phyloP scores from a whole-genome alignment of 805 yeast species.

The Wickerhamiella dianesei region DNA sequence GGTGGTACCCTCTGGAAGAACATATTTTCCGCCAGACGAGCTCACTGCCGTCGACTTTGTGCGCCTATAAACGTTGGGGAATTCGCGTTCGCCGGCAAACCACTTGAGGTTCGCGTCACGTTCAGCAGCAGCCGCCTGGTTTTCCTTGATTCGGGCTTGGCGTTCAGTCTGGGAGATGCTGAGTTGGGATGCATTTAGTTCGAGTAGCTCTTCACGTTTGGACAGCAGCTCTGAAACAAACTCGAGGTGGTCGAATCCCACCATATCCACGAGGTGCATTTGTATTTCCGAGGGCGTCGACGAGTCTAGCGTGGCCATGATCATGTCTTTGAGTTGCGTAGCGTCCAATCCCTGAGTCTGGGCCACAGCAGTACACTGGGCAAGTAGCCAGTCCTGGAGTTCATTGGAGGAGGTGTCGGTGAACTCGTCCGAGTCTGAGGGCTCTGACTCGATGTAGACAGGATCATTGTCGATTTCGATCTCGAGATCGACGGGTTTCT shows the following conservation, averaged over 20 bases:
- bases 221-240: constrained; percentile 51
- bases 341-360: constrained; percentile 6
- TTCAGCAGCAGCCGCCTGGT: constrained; percentile 11
- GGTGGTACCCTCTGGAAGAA: constrained; percentile 71
- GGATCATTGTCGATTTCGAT: constrained; percentile 15
- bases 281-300: constrained; percentile 46
- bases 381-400: constrained; percentile 9
- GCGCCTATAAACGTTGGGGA: constrained; percentile 78
- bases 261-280: constrained; percentile 55
- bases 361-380: constrained; percentile 5
- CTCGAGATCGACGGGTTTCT: constrained; percentile 1
- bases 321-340: constrained; percentile 5
- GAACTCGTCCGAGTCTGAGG: constrained; percentile 1
- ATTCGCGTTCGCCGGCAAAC: constrained; percentile 20
- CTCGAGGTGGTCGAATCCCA: constrained; percentile 81
- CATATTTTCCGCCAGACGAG: constrained; percentile 65
- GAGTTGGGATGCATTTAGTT: constrained; percentile 19
- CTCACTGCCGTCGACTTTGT: constrained; percentile 60
- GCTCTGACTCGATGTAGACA: constrained; percentile 1
- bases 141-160: constrained; percentile 12
- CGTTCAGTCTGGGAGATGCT: constrained; percentile 11
- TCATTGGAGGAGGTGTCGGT: constrained; percentile 1
- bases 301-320: constrained; percentile 18
- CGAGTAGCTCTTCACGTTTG: constrained; percentile 19
- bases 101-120: constrained; percentile 22